Conservation (phyloP, 2,329 filamentous ascomycete genomes). For the Cercospora sp. region DNA sequence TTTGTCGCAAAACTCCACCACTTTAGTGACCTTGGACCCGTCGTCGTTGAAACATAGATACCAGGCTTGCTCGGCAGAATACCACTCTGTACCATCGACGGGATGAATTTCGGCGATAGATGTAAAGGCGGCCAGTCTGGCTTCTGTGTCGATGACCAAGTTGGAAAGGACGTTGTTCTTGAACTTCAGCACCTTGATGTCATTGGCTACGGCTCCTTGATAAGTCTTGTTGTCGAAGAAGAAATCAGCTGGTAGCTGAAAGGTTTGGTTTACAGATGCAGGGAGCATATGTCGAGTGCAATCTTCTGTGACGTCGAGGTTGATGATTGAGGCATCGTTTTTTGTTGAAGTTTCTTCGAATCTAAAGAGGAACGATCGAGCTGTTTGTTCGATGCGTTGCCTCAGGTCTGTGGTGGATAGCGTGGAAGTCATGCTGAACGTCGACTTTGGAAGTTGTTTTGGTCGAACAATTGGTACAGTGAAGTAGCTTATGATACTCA, state of each 20-base stretch:
- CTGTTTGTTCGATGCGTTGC: neutral
- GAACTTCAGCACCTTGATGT: neutral
- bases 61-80: neutral
- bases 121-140: neutral
- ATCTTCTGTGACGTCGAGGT: neutral
- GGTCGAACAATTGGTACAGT: neutral
- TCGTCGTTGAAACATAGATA: neutral
- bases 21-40: neutral
- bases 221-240: neutral
- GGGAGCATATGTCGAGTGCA: neutral
- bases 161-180: neutral
- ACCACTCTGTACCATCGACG: neutral
- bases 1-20: neutral
- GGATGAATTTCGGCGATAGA: neutral
- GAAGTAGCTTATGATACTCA: neutral
- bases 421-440: neutral
- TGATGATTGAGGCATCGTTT: neutral
- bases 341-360: neutral
- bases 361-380: neutral
- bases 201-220: neutral
- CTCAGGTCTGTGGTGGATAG: neutral
- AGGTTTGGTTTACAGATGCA: neutral
- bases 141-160: neutral
- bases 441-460: neutral
- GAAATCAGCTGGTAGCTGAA: neutral